Evolutionary conservation across 345 rosid species (phyloP).

Genomic region (Aegle marmelos): DNA sequence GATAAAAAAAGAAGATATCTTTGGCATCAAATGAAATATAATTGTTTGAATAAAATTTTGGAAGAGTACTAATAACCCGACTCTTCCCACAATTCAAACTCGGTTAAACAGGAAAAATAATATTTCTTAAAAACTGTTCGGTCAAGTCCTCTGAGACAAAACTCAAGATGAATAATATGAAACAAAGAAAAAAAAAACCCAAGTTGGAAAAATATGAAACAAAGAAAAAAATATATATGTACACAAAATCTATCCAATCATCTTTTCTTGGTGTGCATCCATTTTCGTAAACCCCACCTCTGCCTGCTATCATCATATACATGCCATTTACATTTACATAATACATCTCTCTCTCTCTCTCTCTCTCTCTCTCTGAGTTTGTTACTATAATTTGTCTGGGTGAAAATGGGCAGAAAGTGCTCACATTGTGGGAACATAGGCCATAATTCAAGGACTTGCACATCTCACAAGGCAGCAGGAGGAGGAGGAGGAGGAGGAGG

Average conservation of each 20-base stretch:
- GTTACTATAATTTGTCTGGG: conserved; percentile 6
- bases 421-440: conserved; percentile 67
- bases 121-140: too few species aligned
- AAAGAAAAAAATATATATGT: conserved; percentile 14
- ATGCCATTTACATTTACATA: conserved; percentile 30
- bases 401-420: conserved; percentile 66
- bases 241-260: conserved; percentile 52
- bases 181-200: conserved; percentile 13
- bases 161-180: too few species aligned
- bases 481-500: neutral
- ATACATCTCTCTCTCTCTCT: conserved; percentile 19
- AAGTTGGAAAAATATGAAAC: conserved; percentile 28
- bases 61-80: too few species aligned
- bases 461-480: conserved; percentile 16
- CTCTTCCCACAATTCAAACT: too few species aligned
- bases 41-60: too few species aligned
- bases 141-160: too few species aligned
- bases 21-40: too few species aligned
- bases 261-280: conserved; percentile 43
- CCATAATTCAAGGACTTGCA: conserved; percentile 66
- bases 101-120: too few species aligned
- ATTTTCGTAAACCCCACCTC: conserved; percentile 37
- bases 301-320: neutral
- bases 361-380: conserved; percentile 10
- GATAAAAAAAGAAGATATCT: too few species aligned